Conservation (phyloP, 495 filamentous ascomycete species). For the Stereocaulon alpinum region DNA sequence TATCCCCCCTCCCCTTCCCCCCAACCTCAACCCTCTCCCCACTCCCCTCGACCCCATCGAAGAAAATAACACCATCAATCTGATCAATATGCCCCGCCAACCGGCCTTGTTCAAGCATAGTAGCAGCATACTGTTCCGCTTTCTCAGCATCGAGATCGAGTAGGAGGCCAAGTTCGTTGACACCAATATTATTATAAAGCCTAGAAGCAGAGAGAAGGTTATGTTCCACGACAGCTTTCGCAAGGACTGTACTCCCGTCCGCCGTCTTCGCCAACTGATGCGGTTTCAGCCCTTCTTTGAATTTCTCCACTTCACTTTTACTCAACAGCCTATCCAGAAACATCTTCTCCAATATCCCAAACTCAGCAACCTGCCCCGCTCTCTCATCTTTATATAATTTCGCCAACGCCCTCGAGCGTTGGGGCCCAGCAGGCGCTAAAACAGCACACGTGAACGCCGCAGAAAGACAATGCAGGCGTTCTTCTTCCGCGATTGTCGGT, state of each 20-base stretch:
- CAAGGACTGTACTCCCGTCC: conserved; percentile 88
- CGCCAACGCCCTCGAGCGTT: conserved; percentile 66
- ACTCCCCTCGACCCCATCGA: conserved; percentile 60
- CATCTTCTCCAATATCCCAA: conserved; percentile 92
- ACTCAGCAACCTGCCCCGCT: conserved; percentile 62
- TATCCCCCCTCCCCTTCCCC: conserved; percentile 37
- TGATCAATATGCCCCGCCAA: conserved; percentile 86
- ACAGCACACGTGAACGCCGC: conserved; percentile 94
- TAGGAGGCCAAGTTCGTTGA: conserved; percentile 64
- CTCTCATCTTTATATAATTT: conserved; percentile 93
- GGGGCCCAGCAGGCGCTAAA: conserved; percentile 80
- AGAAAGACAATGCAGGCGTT: conserved; percentile 69
- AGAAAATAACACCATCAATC: conserved; percentile 79
- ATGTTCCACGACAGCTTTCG: conserved; percentile 89
- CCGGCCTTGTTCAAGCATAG: conserved; percentile 91
- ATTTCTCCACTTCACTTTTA: conserved; percentile 71
- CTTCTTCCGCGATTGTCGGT: conserved; percentile 67
- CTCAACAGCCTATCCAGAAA: conserved; percentile 80
- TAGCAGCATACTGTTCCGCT: conserved; percentile 83
- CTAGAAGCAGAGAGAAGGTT: conserved; percentile 80
- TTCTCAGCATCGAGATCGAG: conserved; percentile 69
- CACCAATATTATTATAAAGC: conserved; percentile 81
- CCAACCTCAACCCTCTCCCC: conserved; percentile 35
- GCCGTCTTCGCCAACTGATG: conserved; percentile 84
- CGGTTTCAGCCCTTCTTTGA: conserved; percentile 65